Evolutionary conservation across 805 yeast genomes (phyloP).

Genomic region (Kodamaea kaohsiungensis): DNA sequence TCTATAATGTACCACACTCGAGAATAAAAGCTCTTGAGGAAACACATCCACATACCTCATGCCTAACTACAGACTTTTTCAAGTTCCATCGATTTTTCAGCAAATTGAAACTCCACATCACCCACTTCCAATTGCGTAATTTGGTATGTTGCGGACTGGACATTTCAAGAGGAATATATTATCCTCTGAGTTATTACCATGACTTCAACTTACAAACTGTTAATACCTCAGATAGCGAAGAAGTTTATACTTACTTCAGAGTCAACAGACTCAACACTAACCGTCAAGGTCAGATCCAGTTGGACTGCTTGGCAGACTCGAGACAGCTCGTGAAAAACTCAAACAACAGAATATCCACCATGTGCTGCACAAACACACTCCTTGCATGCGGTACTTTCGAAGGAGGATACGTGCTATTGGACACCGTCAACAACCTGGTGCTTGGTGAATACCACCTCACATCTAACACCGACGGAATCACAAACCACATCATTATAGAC

Average conservation of each 20-base stretch:
- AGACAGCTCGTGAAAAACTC: conserved; percentile 26
- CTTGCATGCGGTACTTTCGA: conserved; percentile 56
- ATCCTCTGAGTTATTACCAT: conserved; percentile 37
- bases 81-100: conserved; percentile 41
- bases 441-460: conserved; percentile 43
- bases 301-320: conserved; percentile 43
- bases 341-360: conserved; percentile 48
- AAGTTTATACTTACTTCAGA: conserved; percentile 35
- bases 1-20: conserved; percentile 37
- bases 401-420: conserved; percentile 48
- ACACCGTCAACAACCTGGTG: conserved; percentile 22
- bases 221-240: conserved; percentile 24
- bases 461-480: conserved; percentile 47
- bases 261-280: conserved; percentile 33
- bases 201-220: conserved; percentile 30
- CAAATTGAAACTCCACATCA: conserved; percentile 48
- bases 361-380: conserved; percentile 42
- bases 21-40: conserved; percentile 28
- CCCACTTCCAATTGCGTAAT: conserved; percentile 60
- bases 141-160: conserved; percentile 43
- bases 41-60: not conserved
- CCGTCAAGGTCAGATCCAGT: conserved; percentile 21
- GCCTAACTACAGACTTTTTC: conserved; percentile 36
- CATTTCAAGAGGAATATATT: conserved; percentile 37
- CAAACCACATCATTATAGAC: conserved; percentile 47